Conservation (phyloP, 2,329 filamentous ascomycete species). For the Aspergillus aculeatus region DNA sequence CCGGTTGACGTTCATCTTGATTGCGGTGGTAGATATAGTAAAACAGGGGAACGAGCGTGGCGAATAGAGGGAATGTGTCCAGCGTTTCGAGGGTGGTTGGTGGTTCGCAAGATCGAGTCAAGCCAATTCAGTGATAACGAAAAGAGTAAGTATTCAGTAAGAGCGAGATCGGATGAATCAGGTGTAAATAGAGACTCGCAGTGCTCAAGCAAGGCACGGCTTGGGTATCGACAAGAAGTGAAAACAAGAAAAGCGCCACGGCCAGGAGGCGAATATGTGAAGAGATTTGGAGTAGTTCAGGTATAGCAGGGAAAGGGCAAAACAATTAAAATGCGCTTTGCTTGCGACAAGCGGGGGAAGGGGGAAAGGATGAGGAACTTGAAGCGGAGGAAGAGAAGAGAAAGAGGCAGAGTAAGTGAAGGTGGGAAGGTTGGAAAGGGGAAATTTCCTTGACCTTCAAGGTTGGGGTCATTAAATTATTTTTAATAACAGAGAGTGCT, state of each 20-base stretch:
- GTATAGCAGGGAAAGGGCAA: background rate
- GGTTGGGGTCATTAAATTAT: background rate
- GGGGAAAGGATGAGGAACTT: constrained; percentile 10
- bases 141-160: background rate
- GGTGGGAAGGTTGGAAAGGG: constrained; percentile 1
- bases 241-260: background rate
- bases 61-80: background rate
- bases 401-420: background rate
- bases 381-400: constrained; percentile 4
- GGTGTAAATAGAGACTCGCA: background rate
- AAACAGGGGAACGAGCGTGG: background rate
- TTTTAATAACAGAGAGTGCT: background rate
- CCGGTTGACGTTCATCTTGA: constrained; percentile 68
- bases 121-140: background rate
- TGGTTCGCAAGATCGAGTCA: background rate
- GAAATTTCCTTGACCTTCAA: background rate
- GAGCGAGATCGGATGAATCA: background rate
- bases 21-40: background rate
- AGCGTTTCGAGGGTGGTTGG: background rate
- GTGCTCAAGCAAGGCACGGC: background rate
- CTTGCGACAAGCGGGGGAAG: constrained; percentile 13
- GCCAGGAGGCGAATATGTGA: constrained; percentile 6
- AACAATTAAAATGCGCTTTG: background rate
- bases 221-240: background rate
- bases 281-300: constrained; percentile 2